Base-by-base conservation (phyloP, 225 moss, liverwort and hornwort species). In the Asterella californica region DNA sequence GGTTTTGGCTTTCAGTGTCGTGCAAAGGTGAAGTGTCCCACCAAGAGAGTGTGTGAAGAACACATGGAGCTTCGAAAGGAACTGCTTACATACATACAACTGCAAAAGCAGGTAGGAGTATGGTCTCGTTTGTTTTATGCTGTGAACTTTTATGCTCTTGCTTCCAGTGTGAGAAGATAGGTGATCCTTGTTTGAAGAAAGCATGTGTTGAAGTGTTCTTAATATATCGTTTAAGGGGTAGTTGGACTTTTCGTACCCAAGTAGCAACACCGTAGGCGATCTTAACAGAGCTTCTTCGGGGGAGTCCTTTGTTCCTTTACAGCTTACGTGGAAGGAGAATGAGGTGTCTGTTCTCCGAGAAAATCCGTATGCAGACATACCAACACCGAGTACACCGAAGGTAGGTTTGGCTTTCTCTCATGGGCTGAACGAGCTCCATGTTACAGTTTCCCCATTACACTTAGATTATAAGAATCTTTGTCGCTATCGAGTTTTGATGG, bases 371-470 rank as follows among this genome's bases (percentile, higher is more conserved):
- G 95, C 99, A 72, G 95, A 99, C 72, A 82, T 95, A 49, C 89
- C 93, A 73, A 99, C 99, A 83, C 99, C 99, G 34, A 95, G 89
- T 79, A 99, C 95, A 50, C 99, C 99, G 18, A 99, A 99, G 96
- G 96, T 91, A 75, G 86, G 63, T 65, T 53, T 10, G 19, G 1
- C 34, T 53, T 21, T 72, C 15, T 36, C 36, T 67, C 9, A 27
- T 62, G 62, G n/a, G 10, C 10, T 62, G 10, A n/a, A 62, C 25
- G 29, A 10, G 1, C 29, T 62, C 62, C 24, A 62, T 62, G 27
- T 29, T 27, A 24, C 10, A 1, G 1, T 52, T 52, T 52, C 17
- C 14, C 52, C 12, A 52, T 52, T 52, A 14, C 12, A 10, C 5
- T 4, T 52, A 52, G 52, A 52, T 52, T 12, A 6, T 52, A 52